Evolutionary conservation across 2,329 filamentous ascomycete genomes (phyloP), one percentile per base, ranked within the genome.

Genomic region (Moelleriella libera): DNA sequence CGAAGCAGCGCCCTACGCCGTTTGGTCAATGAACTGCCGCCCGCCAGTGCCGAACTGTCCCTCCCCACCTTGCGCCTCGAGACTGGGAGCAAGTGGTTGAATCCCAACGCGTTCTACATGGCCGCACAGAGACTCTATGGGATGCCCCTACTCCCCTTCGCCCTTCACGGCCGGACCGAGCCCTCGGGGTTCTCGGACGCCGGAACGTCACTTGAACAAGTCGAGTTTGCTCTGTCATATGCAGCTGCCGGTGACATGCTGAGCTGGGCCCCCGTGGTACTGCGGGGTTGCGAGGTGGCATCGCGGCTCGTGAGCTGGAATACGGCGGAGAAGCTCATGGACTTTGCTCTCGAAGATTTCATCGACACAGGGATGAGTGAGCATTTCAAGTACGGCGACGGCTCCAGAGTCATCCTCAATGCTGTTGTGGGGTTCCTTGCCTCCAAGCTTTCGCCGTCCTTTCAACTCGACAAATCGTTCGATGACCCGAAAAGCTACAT

Each of bases 201-300:
- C 47, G 63, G 69, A 28, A 61, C 66, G 45, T 52, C 62, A 43
- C 54, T 57, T 28, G 70, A 73, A 6, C 69, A 68, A 21, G 70
- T 78, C 49, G 65, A 71, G 32, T 75, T 76, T 51, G 74, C 73
- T n/a, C 62, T 86, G 21, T 77, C 78, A 29, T 83, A 84, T 55
- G 74, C 80, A 43, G 78, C 80, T 30, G 75, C 79, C 5, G 82
- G 80, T 0, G 68, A 75, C 45, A 64, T 78, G 40, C 65, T 86
- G 12, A 66, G 68, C 41, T 72, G 82, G 57, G 67, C 65, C 2
- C 69, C 71, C 29, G 70, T 85, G 30, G 66, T 74, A 9, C 62
- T 69, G 43, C 73, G 77, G 37, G 82, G 80, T 37, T 64, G 82
- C 30, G 73, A 78, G 44, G 70, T 83, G 50, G 79, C 78, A 1